These are phyloP conservation scores for Coemansia sp. DNA, from an alignment of 192 early-diverging fungal species.

Conservation along the genomic window DNA sequence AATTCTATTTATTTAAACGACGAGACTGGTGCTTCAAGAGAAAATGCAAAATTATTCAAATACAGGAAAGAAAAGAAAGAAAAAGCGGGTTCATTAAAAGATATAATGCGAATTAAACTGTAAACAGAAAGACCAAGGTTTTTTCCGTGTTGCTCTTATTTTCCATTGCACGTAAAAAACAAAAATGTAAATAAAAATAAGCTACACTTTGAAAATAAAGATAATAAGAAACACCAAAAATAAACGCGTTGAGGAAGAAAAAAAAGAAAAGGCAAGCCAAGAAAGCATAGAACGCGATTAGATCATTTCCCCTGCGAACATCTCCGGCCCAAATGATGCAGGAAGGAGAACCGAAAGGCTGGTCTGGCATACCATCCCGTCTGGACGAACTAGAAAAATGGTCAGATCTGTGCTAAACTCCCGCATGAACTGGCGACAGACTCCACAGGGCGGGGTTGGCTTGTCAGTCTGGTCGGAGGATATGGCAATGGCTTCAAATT, in stretches of 20 bases:
- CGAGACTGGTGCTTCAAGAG: not conserved
- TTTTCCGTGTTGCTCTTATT: too few species aligned
- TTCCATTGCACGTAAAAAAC: not conserved
- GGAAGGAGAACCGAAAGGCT: slow-evolving; percentile 64
- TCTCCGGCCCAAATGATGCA: slow-evolving; percentile 71
- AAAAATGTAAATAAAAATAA: slow-evolving; percentile 10
- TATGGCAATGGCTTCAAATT: slow-evolving; percentile 77
- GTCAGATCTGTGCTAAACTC: slow-evolving; percentile 73
- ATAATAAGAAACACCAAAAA: slow-evolving; percentile 3
- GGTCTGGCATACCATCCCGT: slow-evolving; percentile 56
- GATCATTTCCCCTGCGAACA: slow-evolving; percentile 19
- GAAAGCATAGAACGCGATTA: slow-evolving; percentile 6
- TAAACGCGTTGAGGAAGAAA: slow-evolving; percentile 6
- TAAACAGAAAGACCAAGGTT: not conserved
- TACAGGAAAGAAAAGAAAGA: not conserved
- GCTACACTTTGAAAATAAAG: not conserved
- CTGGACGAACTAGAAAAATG: slow-evolving; percentile 60
- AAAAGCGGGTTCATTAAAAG: not conserved
- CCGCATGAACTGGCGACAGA: slow-evolving; percentile 76
- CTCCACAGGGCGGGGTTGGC: slow-evolving; percentile 64
- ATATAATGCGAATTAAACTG: not conserved
- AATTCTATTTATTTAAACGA: not conserved
- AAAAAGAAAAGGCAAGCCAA: slow-evolving; percentile 4
- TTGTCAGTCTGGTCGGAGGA: slow-evolving; percentile 60
- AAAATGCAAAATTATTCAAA: slow-evolving; percentile 6